These are phyloP conservation scores for Daldinia loculata DNA, from an alignment of 495 filamentous ascomycete genomes.

Conservation along the genomic window DNA sequence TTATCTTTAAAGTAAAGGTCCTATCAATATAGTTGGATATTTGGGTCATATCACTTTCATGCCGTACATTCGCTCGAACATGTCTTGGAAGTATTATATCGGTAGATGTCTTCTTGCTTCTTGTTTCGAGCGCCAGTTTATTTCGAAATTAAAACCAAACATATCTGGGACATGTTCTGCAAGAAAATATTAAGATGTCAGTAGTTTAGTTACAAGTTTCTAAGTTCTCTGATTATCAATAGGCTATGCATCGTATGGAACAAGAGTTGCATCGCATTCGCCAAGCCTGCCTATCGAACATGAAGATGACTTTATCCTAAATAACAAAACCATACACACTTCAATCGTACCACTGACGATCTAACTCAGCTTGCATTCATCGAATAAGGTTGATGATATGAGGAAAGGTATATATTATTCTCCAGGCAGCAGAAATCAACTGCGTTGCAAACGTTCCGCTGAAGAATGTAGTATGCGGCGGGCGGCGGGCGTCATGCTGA, in stretches of 20 bases:
- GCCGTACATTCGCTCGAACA: background rate
- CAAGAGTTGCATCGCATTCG: background rate
- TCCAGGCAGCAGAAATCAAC: background rate
- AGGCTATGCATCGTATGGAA: background rate
- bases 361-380: background rate
- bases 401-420: background rate
- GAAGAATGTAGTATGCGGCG: background rate
- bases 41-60: too few species aligned
- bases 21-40: too few species aligned
- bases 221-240: background rate
- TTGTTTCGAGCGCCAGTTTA: background rate
- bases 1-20: too few species aligned
- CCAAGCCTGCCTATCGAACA: background rate
- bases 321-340: background rate
- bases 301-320: background rate
- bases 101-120: background rate
- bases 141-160: background rate
- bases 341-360: background rate
- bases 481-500: background rate
- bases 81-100: background rate
- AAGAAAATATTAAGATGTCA: background rate
- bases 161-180: background rate
- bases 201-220: background rate
- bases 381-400: background rate
- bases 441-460: background rate